A percentile compares a stretch with the other conserved stretches of the same genome.
Evolutionary conservation across 2,329 filamentous ascomycete genomes (phyloP).

Genomic region (Whalleya microplaca): DNA sequence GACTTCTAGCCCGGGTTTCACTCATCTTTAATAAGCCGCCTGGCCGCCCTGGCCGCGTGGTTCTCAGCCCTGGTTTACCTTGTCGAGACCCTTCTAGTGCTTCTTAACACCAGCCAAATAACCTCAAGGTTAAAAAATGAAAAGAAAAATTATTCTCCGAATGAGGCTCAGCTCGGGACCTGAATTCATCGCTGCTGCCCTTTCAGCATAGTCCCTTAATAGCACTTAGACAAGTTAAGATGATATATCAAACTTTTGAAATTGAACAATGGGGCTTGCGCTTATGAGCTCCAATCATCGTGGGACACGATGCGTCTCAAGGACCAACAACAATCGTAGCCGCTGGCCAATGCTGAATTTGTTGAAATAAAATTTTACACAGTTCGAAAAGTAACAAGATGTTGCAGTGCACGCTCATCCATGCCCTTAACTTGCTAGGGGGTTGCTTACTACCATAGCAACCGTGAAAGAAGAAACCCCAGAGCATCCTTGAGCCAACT

Average conservation of each 20-base stretch:
- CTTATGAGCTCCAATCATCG: slow-evolving; percentile 29
- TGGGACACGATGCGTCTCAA: slow-evolving; percentile 28
- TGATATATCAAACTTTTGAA: slow-evolving; percentile 14
- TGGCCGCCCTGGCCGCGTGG: background rate
- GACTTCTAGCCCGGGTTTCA: slow-evolving; percentile 7
- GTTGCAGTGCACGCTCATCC: slow-evolving; percentile 7
- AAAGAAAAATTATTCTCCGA: slow-evolving; percentile 6
- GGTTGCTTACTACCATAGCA: slow-evolving; percentile 25
- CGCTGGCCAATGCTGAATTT: slow-evolving; percentile 4
- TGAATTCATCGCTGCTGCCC: background rate
- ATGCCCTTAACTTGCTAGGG: slow-evolving; percentile 21
- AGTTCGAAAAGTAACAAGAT: background rate
- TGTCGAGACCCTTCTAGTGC: background rate
- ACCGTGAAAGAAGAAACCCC: slow-evolving; percentile 13
- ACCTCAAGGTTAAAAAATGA: background rate
- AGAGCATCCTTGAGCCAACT: slow-evolving; percentile 19
- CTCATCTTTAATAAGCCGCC: slow-evolving; percentile 2
- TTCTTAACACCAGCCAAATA: background rate
- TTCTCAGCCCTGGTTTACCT: background rate
- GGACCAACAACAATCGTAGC: slow-evolving; percentile 13
- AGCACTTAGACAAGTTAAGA: background rate
- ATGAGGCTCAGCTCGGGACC: slow-evolving; percentile 9
- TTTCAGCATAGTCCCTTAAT: background rate
- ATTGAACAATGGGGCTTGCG: slow-evolving; percentile 28
- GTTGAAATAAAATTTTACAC: slow-evolving; percentile 1